phyloP scores from a whole-genome alignment of 257 asterid species.

The Solanum habrochaites region DNA sequence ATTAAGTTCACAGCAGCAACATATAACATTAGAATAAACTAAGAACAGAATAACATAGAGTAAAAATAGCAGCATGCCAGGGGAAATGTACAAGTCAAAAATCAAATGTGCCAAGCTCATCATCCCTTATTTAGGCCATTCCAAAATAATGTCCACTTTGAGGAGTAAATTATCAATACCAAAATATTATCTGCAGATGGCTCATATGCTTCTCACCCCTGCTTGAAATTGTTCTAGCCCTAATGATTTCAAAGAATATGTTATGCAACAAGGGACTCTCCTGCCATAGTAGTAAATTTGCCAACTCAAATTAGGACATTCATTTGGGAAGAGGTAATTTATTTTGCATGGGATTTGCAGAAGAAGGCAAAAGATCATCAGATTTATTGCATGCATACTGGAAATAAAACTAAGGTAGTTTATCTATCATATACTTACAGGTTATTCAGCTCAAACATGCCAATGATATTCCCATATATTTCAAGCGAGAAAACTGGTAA shows the following conservation, averaged over 20 bases:
- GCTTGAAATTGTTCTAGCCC: neutral
- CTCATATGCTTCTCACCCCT: neutral
- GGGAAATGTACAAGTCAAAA: neutral
- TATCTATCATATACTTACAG: slow-evolving; percentile 48
- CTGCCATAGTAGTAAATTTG: neutral
- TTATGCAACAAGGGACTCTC: neutral
- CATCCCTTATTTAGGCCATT: neutral
- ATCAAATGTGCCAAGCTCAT: neutral
- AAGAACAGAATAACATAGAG: neutral
- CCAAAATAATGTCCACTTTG: neutral
- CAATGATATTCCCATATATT: slow-evolving; percentile 81
- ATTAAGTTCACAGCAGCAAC: neutral
- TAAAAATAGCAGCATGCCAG: neutral
- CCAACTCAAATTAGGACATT: neutral
- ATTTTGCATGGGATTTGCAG: neutral
- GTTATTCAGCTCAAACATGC: slow-evolving; percentile 97
- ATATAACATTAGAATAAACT: neutral
- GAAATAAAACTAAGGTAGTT: neutral
- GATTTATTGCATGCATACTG: neutral
- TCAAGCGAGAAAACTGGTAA: slow-evolving; percentile 76
- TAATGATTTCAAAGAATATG: neutral
- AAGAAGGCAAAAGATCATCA: neutral
- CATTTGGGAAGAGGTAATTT: neutral
- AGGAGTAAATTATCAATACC: neutral
- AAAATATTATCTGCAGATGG: neutral